Evolutionary conservation across 805 yeast species (phyloP).

Genomic region (Spathaspora gorwiae): DNA sequence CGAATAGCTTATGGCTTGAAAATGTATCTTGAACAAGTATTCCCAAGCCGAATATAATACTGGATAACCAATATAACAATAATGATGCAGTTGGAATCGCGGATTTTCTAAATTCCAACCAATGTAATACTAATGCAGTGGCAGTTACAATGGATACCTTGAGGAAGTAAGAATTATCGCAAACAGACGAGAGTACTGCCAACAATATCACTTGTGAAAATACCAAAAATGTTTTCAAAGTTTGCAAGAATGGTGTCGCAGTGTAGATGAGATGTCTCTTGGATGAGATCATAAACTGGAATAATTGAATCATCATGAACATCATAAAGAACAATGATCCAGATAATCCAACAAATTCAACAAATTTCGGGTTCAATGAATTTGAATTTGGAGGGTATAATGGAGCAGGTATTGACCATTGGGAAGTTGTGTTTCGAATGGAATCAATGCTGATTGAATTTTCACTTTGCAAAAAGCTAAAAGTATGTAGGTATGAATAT

Average conservation of each 20-base stretch:
- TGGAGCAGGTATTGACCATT: slow-evolving; percentile 11
- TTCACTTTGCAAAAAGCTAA: neutral
- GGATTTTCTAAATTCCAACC: slow-evolving; percentile 39
- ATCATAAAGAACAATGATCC: slow-evolving; percentile 6
- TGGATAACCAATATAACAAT: slow-evolving; percentile 35
- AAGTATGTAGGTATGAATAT: slow-evolving; percentile 2
- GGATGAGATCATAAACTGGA: slow-evolving; percentile 8
- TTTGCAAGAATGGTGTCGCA: slow-evolving; percentile 8
- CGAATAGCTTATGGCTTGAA: slow-evolving; percentile 15
- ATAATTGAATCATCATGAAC: slow-evolving; percentile 10
- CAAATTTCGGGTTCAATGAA: slow-evolving; percentile 27
- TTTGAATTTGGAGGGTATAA: slow-evolving; percentile 19
- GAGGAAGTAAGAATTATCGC: slow-evolving; percentile 1
- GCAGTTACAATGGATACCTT: slow-evolving; percentile 2
- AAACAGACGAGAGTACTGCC: neutral
- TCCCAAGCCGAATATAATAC: slow-evolving; percentile 7
- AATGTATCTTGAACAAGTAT: slow-evolving; percentile 16
- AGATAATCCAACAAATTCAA: slow-evolving; percentile 10
- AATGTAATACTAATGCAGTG: slow-evolving; percentile 39
- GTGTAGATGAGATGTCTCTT: slow-evolving; percentile 11
- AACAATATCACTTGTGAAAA: slow-evolving; percentile 12
- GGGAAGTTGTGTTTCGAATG: neutral
- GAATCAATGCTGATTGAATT: neutral
- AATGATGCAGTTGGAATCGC: slow-evolving; percentile 35
- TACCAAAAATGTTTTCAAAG: slow-evolving; percentile 13